These are phyloP conservation scores for Coleophoma cylindrospora DNA, from an alignment of 2,329 filamentous ascomycete species.

Conservation along the genomic window DNA sequence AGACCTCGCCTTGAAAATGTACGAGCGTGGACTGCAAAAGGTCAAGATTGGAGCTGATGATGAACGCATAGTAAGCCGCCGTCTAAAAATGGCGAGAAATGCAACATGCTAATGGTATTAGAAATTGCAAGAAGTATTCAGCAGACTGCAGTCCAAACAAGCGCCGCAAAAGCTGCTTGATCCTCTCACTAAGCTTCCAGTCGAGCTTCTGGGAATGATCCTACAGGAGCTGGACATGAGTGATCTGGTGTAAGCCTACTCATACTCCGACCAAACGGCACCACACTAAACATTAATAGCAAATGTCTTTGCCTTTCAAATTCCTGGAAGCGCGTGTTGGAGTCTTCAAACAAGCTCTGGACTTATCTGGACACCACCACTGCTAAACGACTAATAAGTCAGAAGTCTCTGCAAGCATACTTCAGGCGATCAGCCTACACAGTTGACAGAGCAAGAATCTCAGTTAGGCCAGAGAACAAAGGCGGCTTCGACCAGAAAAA, in stretches of 20 bases:
- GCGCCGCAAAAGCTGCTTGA: constrained; percentile 21
- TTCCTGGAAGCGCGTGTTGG: constrained; percentile 23
- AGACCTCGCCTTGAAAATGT: constrained; percentile 26
- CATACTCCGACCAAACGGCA: not conserved
- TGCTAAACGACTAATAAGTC: constrained; percentile 9
- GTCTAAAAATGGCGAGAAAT: not conserved
- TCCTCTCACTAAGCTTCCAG: constrained; percentile 25
- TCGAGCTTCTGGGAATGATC: constrained; percentile 27
- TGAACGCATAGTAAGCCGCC: constrained; percentile 17
- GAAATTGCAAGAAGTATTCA: constrained; percentile 23
- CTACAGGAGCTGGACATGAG: constrained; percentile 20
- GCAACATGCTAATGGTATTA: constrained; percentile 9
- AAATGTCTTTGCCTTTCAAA: constrained; percentile 24
- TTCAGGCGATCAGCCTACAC: constrained; percentile 23
- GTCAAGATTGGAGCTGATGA: constrained; percentile 24
- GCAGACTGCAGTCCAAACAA: constrained; percentile 19
- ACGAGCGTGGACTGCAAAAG: constrained; percentile 25
- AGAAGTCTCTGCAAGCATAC: constrained; percentile 18
- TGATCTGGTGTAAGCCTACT: constrained; percentile 21
- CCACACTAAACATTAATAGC: constrained; percentile 7
- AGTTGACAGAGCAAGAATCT: constrained; percentile 17
- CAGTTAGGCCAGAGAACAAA: constrained; percentile 4
- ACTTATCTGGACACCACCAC: constrained; percentile 21
- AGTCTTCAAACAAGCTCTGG: constrained; percentile 24
- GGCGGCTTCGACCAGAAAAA: constrained; percentile 14